Conservation (phyloP, 1,284 basidiomycete species). For the Rhodotorula sp. region DNA sequence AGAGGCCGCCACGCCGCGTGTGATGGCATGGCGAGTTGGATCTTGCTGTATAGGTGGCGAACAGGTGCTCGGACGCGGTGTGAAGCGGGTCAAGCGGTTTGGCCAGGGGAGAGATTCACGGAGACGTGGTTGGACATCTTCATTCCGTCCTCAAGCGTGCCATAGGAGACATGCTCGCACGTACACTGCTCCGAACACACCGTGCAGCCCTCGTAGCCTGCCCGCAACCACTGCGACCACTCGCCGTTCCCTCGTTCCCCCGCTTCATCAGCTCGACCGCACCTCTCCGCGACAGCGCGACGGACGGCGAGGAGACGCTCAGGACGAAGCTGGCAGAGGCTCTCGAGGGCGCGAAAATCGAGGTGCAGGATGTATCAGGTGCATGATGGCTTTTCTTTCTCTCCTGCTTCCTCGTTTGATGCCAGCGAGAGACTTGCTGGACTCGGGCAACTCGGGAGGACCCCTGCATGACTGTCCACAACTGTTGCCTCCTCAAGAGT, state of each 20-base stretch:
- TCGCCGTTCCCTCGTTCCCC: neutral
- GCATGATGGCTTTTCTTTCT: slow-evolving; percentile 42
- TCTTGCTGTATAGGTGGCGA: neutral
- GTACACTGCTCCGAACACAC: too few species aligned
- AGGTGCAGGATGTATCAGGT: slow-evolving; percentile 89
- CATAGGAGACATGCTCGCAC: neutral
- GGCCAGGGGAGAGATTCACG: neutral
- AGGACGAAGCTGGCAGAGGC: slow-evolving; percentile 62
- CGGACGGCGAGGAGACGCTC: slow-evolving; percentile 69
- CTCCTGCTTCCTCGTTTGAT: slow-evolving; percentile 1
- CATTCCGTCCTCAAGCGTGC: too few species aligned
- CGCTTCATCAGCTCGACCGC: neutral
- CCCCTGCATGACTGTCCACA: too few species aligned
- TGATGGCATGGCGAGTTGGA: neutral
- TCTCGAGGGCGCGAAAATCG: slow-evolving; percentile 51
- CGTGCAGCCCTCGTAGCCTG: neutral
- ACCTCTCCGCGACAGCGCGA: slow-evolving; percentile 34
- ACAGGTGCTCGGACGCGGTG: neutral
- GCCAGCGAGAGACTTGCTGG: neutral
- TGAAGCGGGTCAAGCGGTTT: neutral
- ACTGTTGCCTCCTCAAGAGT: neutral
- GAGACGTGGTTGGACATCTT: neutral
- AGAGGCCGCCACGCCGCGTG: neutral
- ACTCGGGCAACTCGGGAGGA: neutral
- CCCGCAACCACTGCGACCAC: neutral